phyloP scores from a whole-genome alignment of 495 filamentous ascomycete species.

The Zalerion maritima region DNA sequence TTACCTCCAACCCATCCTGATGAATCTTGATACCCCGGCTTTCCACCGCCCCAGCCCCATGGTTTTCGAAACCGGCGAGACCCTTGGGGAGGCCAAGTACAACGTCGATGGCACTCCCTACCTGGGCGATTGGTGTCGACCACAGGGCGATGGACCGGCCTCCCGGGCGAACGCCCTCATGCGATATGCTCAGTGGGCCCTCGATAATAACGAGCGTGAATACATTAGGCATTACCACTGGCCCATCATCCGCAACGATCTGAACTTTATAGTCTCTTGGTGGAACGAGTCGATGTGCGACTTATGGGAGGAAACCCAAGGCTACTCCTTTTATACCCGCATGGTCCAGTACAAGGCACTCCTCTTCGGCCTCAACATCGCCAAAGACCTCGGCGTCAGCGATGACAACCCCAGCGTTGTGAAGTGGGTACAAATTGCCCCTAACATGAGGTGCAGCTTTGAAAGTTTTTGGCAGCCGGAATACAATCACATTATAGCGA shows the following conservation, averaged over 20 bases:
- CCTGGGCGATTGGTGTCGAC: conserved; percentile 53
- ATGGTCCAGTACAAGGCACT: conserved; percentile 29
- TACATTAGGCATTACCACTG: conserved; percentile 32
- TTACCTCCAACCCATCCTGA: conserved; percentile 42
- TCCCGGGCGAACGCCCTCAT: conserved; percentile 47
- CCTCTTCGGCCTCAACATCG: conserved; percentile 10
- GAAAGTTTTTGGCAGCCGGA: conserved; percentile 8
- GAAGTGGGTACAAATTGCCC: too few species aligned
- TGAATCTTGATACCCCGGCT: conserved; percentile 39
- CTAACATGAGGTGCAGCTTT: not conserved
- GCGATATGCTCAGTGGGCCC: conserved; percentile 31
- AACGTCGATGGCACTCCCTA: conserved; percentile 43
- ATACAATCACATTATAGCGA: conserved; percentile 5
- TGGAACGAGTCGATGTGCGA: conserved; percentile 49
- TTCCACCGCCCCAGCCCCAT: too few species aligned
- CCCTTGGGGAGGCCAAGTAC: conserved; percentile 49
- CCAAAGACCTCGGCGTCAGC: conserved; percentile 8
- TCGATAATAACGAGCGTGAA: conserved; percentile 30
- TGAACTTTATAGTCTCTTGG: conserved; percentile 37
- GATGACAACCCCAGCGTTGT: too few species aligned
- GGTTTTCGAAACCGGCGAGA: too few species aligned
- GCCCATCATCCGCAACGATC: conserved; percentile 52
- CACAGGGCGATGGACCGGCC: conserved; percentile 58
- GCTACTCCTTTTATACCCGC: conserved; percentile 45
- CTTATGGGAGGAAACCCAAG: conserved; percentile 57